Evolutionary conservation across 1,139 yeast genomes (phyloP).

Genomic region (Kodamaea alishanica): DNA sequence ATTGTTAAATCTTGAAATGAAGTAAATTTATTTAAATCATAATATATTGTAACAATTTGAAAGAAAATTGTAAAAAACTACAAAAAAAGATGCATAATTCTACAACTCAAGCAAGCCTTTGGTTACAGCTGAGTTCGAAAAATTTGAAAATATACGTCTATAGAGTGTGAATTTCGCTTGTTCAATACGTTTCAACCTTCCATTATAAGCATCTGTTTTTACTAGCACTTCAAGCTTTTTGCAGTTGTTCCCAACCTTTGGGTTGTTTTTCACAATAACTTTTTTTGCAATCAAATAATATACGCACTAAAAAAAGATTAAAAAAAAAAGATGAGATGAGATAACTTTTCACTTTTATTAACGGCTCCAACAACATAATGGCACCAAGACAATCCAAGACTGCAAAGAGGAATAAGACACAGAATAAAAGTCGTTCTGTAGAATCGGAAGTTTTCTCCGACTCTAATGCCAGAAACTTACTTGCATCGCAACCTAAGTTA

Average conservation of each 20-base stretch:
- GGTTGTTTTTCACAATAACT: background rate
- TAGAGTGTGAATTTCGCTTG: background rate
- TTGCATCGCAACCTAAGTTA: constrained; percentile 58
- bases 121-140: too few relatives aligned
- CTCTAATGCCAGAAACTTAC: constrained; percentile 59
- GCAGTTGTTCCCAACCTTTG: background rate
- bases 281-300: background rate
- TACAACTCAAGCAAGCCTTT: too few relatives aligned
- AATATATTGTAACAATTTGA: too few relatives aligned
- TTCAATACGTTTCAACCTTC: background rate
- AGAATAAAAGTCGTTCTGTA: constrained; percentile 53
- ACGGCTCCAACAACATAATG: constrained; percentile 23
- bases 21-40: too few relatives aligned
- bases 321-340: constrained; percentile 12
- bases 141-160: too few relatives aligned
- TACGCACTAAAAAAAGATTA: background rate
- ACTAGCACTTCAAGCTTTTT: background rate
- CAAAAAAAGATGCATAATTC: too few relatives aligned
- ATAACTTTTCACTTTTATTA: constrained; percentile 3
- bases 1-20: too few relatives aligned
- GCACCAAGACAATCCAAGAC: constrained; percentile 58
- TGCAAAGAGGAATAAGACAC: constrained; percentile 51
- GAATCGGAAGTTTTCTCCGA: constrained; percentile 67
- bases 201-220: background rate
- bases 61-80: too few relatives aligned